Conservation (phyloP, 805 yeast species). For the Metschnikowia lunata region DNA sequence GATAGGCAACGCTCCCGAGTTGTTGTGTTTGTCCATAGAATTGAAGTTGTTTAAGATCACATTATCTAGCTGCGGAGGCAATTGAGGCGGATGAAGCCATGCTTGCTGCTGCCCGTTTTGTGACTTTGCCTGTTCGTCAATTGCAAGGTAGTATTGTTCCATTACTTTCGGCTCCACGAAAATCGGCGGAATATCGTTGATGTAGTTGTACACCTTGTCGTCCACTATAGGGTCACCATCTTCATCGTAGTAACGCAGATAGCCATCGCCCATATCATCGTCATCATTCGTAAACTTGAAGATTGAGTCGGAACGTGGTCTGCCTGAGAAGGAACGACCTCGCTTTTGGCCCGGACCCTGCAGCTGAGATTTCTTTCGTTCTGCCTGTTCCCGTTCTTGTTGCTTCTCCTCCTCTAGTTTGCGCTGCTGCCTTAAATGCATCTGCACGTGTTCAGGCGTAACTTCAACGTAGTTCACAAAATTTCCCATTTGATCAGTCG, state of each 20-base stretch:
- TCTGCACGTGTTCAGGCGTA: slow-evolving; percentile 36
- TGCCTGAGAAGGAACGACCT: slow-evolving; percentile 26
- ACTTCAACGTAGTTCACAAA: slow-evolving; percentile 89
- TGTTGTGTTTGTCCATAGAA: slow-evolving; percentile 64
- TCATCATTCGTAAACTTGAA: slow-evolving; percentile 62
- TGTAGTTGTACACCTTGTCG: slow-evolving; percentile 38
- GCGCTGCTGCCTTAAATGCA: slow-evolving; percentile 27
- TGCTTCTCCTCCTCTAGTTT: slow-evolving; percentile 20
- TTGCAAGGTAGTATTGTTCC: slow-evolving; percentile 78
- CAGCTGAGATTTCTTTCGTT: slow-evolving; percentile 8
- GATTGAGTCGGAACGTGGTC: slow-evolving; percentile 51
- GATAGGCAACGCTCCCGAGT: slow-evolving; percentile 83
- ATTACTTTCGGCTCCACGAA: slow-evolving; percentile 81
- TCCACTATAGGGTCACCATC: slow-evolving; percentile 24
- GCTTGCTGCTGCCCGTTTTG: slow-evolving; percentile 52
- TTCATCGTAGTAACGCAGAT: slow-evolving; percentile 69
- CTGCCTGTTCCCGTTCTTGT: slow-evolving; percentile 9
- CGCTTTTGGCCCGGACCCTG: slow-evolving; percentile 10
- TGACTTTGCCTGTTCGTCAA: slow-evolving; percentile 64
- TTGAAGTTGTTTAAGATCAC: slow-evolving; percentile 78
- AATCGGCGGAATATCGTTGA: slow-evolving; percentile 72
- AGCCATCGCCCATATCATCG: slow-evolving; percentile 82
- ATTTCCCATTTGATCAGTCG: slow-evolving; percentile 95
- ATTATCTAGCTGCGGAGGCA: slow-evolving; percentile 94
- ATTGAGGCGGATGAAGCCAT: slow-evolving; percentile 88